Evolutionary conservation across 441 rosid species (phyloP).

Genomic region (Manihot esculenta): DNA sequence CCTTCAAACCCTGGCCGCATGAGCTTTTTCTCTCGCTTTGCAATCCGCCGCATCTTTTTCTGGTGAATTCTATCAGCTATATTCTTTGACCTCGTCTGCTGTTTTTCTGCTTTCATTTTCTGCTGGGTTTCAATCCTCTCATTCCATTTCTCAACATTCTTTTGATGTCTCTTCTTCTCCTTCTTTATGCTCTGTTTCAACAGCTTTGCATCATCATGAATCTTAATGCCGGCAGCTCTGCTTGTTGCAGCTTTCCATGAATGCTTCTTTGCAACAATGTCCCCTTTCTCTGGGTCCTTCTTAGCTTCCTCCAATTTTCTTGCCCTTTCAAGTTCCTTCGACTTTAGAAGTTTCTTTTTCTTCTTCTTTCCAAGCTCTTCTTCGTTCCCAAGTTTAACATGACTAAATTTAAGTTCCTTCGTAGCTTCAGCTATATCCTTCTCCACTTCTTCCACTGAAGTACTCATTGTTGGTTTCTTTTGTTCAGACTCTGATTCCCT

Average conservation of each 20-base stretch:
- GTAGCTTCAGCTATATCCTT: slow-evolving; percentile 62
- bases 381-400: slow-evolving; percentile 63
- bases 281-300: slow-evolving; percentile 64
- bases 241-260: slow-evolving; percentile 69
- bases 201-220: slow-evolving; percentile 74
- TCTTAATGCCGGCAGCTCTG: slow-evolving; percentile 75
- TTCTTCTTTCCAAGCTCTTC: slow-evolving; percentile 41
- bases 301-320: slow-evolving; percentile 42
- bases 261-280: slow-evolving; percentile 47
- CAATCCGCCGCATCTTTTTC: slow-evolving; percentile 69
- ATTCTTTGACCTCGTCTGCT: slow-evolving; percentile 67
- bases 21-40: slow-evolving; percentile 86
- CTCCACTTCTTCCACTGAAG: slow-evolving; percentile 43
- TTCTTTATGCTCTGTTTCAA: slow-evolving; percentile 70
- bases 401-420: slow-evolving; percentile 64
- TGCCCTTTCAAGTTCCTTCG: slow-evolving; percentile 51
- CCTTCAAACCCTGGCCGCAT: slow-evolving; percentile 86
- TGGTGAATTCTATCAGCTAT: slow-evolving; percentile 61
- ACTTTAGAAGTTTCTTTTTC: slow-evolving; percentile 47
- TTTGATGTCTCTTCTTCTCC: slow-evolving; percentile 63
- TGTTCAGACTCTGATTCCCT: slow-evolving; percentile 44
- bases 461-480: slow-evolving; percentile 19
- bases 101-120: slow-evolving; percentile 65
- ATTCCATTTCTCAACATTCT: slow-evolving; percentile 78
- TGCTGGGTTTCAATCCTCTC: slow-evolving; percentile 59